These are phyloP conservation scores for Clavispora carvajalis DNA, from an alignment of 805 yeast genomes.

Conservation along the genomic window DNA sequence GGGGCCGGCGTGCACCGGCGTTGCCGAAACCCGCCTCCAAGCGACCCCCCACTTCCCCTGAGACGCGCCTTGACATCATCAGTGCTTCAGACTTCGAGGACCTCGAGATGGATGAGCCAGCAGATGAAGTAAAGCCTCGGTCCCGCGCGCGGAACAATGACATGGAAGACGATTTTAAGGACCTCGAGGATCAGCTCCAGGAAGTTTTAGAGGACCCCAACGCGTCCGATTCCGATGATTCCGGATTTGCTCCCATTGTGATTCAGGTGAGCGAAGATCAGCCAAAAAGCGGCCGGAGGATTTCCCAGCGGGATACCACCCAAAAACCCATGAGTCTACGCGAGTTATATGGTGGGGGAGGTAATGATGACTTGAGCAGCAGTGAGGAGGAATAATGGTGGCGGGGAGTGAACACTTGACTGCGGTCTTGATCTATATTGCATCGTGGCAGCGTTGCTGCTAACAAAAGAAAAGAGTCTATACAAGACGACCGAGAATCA, in stretches of 20 bases:
- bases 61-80: conserved; percentile 16
- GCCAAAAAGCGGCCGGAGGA: conserved; percentile 1
- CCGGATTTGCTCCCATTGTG: conserved; percentile 21
- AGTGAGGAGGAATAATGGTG: conserved; percentile 27
- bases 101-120: conserved; percentile 16
- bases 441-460: neutral
- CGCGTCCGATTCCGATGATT: conserved; percentile 18
- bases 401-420: too few species aligned
- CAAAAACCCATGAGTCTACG: conserved; percentile 36
- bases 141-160: conserved; percentile 13
- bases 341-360: conserved; percentile 28
- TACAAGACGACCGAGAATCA: neutral
- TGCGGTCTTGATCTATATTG: too few species aligned
- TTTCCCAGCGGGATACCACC: conserved; percentile 2
- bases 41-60: conserved; percentile 15
- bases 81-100: conserved; percentile 38
- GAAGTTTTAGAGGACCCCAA: conserved; percentile 33
- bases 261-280: conserved; percentile 23
- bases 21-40: conserved; percentile 9
- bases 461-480: neutral
- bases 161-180: conserved; percentile 37
- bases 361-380: conserved; percentile 22
- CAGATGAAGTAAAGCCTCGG: conserved; percentile 1
- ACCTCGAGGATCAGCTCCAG: conserved; percentile 38
- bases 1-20: neutral